Evolutionary conservation across 176 grass and related monocot genomes (phyloP).

Genomic region (Rhipidocladum racemiflorum): DNA sequence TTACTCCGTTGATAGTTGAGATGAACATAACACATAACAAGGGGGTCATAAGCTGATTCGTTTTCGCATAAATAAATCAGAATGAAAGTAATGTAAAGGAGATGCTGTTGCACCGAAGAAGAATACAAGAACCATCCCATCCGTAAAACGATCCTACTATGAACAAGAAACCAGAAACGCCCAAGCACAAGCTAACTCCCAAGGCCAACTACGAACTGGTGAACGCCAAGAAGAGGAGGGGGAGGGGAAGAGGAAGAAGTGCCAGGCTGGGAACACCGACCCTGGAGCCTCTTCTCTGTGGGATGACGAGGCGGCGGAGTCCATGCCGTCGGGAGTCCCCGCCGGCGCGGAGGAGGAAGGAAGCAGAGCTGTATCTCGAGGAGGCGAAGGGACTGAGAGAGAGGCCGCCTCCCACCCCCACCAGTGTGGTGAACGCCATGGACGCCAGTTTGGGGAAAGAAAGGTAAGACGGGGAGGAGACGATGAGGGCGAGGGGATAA

Average conservation of each 20-base stretch:
- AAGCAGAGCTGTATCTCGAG: background rate
- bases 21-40: background rate
- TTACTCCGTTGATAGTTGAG: background rate
- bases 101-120: too few species aligned
- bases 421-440: conserved; percentile 35
- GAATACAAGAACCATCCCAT: too few species aligned
- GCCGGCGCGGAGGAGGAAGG: background rate
- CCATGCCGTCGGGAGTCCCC: background rate
- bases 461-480: background rate
- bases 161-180: too few species aligned
- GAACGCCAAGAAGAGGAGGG: background rate
- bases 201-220: background rate
- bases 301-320: conserved; percentile 5
- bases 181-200: background rate
- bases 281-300: background rate
- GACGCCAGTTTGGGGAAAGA: background rate
- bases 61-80: background rate
- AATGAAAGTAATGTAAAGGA: too few species aligned
- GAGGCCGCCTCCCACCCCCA: background rate
- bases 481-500: conserved; percentile 11
- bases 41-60: background rate
- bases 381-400: background rate
- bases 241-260: background rate
- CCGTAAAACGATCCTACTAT: too few species aligned
- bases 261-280: background rate